Conservation (phyloP, 768 basidiomycete genomes). For the Tephrocybe sp. region DNA sequence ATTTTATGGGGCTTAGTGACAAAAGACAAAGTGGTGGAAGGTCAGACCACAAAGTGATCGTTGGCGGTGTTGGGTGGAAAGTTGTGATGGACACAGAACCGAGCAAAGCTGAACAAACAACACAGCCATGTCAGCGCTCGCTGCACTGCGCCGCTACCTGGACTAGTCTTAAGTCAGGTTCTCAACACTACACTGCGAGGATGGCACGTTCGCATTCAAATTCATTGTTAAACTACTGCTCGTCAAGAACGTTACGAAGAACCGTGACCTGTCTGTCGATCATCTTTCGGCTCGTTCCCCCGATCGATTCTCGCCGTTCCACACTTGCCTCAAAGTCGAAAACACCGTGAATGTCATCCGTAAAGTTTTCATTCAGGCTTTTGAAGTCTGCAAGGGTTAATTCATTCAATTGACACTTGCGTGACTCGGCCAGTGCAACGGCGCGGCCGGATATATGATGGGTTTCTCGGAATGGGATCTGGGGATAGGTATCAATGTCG, state of each 20-base stretch:
- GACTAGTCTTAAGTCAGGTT: too few species aligned
- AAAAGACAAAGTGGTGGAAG: conserved; percentile 15
- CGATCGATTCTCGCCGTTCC: conserved; percentile 88
- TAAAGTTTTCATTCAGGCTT: conserved; percentile 72
- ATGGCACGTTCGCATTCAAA: not conserved
- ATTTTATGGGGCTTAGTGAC: conserved; percentile 12
- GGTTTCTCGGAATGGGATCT: conserved; percentile 98
- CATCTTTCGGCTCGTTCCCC: conserved; percentile 85
- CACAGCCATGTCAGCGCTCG: too few species aligned
- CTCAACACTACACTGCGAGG: too few species aligned
- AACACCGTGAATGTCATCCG: conserved; percentile 76
- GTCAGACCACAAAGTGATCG: conserved; percentile 17
- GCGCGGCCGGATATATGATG: conserved; percentile 98
- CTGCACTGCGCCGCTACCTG: too few species aligned
- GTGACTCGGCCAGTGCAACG: conserved; percentile 89
- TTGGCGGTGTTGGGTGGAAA: conserved; percentile 14
- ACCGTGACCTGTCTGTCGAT: conserved; percentile 83
- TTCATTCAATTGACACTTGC: conserved; percentile 77
- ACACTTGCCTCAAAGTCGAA: conserved; percentile 97
- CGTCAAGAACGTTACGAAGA: conserved; percentile 58
- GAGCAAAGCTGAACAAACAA: conserved; percentile 20
- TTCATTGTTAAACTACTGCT: conserved; percentile 4
- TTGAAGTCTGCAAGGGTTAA: conserved; percentile 82
- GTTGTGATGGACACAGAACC: conserved; percentile 13
- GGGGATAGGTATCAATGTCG: conserved; percentile 2